These are phyloP conservation scores for Ascochyta rabiei DNA, from an alignment of 2,329 filamentous ascomycete genomes.

Conservation along the genomic window DNA sequence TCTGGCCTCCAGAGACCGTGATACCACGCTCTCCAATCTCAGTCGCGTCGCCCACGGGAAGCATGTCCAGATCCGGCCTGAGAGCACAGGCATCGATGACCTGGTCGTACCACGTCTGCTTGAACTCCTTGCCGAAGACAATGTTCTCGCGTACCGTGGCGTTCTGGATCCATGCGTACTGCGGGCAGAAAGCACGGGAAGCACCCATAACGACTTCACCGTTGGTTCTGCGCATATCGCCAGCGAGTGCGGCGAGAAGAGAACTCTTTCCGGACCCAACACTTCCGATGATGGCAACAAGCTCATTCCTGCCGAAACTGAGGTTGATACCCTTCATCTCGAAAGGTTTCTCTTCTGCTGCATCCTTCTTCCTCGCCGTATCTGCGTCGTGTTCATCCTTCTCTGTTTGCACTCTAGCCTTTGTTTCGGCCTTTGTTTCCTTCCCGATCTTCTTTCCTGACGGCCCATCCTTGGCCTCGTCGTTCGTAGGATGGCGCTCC, in stretches of 20 bases:
- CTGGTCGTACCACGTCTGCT: constrained; percentile 78
- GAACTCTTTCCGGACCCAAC: constrained; percentile 92
- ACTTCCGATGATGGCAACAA: constrained; percentile 84
- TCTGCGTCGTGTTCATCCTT: constrained; percentile 51
- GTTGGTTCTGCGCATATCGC: constrained; percentile 86
- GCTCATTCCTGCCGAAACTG: constrained; percentile 72
- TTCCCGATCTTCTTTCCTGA: constrained; percentile 56
- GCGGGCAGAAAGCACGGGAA: constrained; percentile 86
- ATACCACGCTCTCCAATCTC: constrained; percentile 97
- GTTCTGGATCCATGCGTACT: constrained; percentile 98
- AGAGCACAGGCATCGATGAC: constrained; percentile 89
- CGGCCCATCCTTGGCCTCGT: constrained; percentile 46
- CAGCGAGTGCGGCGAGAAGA: constrained; percentile 83
- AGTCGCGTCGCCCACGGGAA: constrained; percentile 86
- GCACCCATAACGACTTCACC: constrained; percentile 79
- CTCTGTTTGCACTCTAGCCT: constrained; percentile 21
- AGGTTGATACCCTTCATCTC: constrained; percentile 72
- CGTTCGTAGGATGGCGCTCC: constrained; percentile 70
- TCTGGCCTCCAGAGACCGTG: constrained; percentile 93
- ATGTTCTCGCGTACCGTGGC: constrained; percentile 87
- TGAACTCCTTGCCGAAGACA: constrained; percentile 77
- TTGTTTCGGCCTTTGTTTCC: constrained; percentile 50
- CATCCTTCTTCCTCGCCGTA: constrained; percentile 26
- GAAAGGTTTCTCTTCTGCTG: constrained; percentile 68
- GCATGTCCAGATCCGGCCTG: constrained; percentile 84